These are phyloP conservation scores for Butyriboletus loyo DNA, from an alignment of 768 basidiomycete genomes.

Conservation along the genomic window DNA sequence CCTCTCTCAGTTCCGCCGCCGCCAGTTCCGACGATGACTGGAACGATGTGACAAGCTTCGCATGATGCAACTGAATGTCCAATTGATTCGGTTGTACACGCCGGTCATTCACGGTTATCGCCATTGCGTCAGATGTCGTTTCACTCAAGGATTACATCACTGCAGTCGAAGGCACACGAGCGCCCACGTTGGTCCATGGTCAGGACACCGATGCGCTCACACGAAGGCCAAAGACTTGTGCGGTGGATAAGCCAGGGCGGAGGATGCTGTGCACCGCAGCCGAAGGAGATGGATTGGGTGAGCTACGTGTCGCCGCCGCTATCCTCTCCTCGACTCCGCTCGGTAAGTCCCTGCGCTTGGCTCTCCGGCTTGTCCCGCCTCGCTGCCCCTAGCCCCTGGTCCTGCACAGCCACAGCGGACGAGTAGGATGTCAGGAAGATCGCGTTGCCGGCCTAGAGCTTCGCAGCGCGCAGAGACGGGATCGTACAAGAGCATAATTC, in stretches of 20 bases:
- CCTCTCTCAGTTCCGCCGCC: background rate
- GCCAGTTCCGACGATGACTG: background rate
- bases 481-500: background rate
- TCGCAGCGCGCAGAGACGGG: constrained; percentile 2
- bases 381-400: too few relatives aligned
- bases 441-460: background rate
- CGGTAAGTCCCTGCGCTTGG: too few relatives aligned
- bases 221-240: too few relatives aligned
- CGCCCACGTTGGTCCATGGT: background rate
- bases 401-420: too few relatives aligned
- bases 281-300: too few relatives aligned
- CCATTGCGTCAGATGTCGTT: constrained; percentile 9
- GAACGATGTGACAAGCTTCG: background rate
- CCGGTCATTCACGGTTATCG: background rate
- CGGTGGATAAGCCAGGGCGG: too few relatives aligned
- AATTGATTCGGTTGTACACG: constrained; percentile 1
- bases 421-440: constrained; percentile 7
- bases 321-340: too few relatives aligned
- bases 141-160: constrained; percentile 13
- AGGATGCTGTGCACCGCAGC: too few relatives aligned
- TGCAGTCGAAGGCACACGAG: constrained; percentile 4
- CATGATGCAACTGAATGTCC: background rate
- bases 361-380: too few relatives aligned
- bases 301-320: too few relatives aligned
- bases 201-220: too few relatives aligned